These are phyloP conservation scores for Polysphondylium violaceum DNA, from an alignment of 78 protist genomes.

Conservation along the genomic window DNA sequence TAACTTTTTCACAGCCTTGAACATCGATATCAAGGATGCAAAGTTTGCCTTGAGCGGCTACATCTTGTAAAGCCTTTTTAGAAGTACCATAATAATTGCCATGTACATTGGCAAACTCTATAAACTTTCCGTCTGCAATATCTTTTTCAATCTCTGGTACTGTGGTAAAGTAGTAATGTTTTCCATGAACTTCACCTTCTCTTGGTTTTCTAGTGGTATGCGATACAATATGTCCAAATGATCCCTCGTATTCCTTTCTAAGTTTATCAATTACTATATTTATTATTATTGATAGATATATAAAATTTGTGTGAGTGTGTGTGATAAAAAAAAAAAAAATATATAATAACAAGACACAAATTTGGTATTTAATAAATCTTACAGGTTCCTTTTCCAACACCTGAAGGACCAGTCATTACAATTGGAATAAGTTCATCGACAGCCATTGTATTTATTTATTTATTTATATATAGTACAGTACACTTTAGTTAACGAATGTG, in stretches of 20 bases:
- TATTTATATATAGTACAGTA: no score
- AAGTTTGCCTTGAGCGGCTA: slow-evolving; percentile 68
- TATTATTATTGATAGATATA: no score
- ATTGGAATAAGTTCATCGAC: slow-evolving; percentile 52
- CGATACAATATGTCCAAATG: slow-evolving; percentile 78
- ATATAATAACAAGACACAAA: background rate
- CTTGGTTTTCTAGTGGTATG: slow-evolving; percentile 85
- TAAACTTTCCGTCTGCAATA: slow-evolving; percentile 50
- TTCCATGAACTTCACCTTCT: slow-evolving; percentile 77
- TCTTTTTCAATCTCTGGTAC: slow-evolving; percentile 50
- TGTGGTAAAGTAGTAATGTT: slow-evolving; percentile 62
- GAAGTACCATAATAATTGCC: slow-evolving; percentile 86
- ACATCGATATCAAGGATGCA: slow-evolving; percentile 94
- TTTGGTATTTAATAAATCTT: background rate
- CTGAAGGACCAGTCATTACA: slow-evolving; percentile 82
- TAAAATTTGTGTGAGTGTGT: no score
- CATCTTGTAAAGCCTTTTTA: slow-evolving; percentile 69
- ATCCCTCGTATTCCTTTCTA: slow-evolving; percentile 67
- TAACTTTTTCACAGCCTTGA: slow-evolving; percentile 92
- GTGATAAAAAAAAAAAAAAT: no score
- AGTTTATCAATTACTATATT: slow-evolving; percentile 65
- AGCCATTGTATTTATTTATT: slow-evolving; percentile 21
- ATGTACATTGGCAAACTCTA: slow-evolving; percentile 83
- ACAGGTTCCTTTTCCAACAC: slow-evolving; percentile 89
- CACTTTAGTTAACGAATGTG: background rate